Evolutionary conservation across 2,329 filamentous ascomycete species (phyloP), one percentile per base, ranked within the genome.

Genomic region (Fusarium fracticaudum): DNA sequence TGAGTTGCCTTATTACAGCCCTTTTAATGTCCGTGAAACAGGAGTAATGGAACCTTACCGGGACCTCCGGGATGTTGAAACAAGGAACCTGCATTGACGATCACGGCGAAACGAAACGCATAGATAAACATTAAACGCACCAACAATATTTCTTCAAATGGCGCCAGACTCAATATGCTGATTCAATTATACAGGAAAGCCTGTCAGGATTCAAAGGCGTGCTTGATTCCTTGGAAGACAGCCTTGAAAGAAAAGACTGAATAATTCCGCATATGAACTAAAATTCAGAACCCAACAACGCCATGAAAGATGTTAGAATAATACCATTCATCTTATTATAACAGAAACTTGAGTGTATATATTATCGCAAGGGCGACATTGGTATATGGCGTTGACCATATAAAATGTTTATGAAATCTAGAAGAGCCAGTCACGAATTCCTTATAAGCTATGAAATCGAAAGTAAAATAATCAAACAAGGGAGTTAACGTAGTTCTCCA

Each of bases 401-500:
- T 24, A 24, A 24, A 35, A 20, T 15, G 31, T 24, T 20, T 20
- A 24, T 24, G 10, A 35, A 53, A 35, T 53, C n/a, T 24, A 20
- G n/a, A 35, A 35, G n/a, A 24, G n/a, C 20, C n/a, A 10, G 8
- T 24, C 1, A 15, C 9, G 48, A 24, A 35, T 35, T 51, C 13
- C 17, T 35, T 15, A 35, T 20, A 6, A 35, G n/a, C 17, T 24
- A 33, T 35, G 9, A 53, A 8, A 35, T 2, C 4, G n/a, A 53
- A 24, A 12, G 48, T 6, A 20, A 14, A 11, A 17, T 53, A 15
- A 15, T 26, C 29, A 64, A 22, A 86, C 82, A 37, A 88, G 77
- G 17, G 85, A 87, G 71, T 88, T 88, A 24, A 87, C 83, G 78
- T 87, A 88, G 58, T 85, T 83, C 77, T 88, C 86, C 18, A 88